Evolutionary conservation across 2,329 filamentous ascomycete genomes (phyloP), one percentile per base, ranked within the genome.

Genomic region (Microdochium trichocladiopsis): DNA sequence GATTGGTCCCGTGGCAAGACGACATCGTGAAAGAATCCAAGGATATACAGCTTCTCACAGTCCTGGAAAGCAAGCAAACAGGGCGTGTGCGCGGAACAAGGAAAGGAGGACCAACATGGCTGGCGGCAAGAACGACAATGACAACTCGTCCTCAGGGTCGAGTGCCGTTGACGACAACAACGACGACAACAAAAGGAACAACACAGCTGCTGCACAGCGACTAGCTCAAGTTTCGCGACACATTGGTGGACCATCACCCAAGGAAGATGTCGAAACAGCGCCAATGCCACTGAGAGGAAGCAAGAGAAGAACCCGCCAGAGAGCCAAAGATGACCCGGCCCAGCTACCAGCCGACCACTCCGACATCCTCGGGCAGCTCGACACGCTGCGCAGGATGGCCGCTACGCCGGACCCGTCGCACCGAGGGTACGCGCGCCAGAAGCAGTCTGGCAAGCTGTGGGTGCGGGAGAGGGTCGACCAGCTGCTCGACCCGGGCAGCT

Each of bases 371-470:
- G 68, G 65, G n/a, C 79, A 84, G 57, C 69, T 86, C n/a, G 57
- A 66, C 4, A 70, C 71, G 0, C 71, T 86, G 1, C 71, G 70
- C 16, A 68, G 64, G 6, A 76, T 82, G 36, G 81, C 82, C 11
- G 67, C 71, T 22, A 83, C 75, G 1, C 81, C 83, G 2, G 71
- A 82, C 50, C 63, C 71, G 0, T 73, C 67, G 8, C 77, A 77
- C 52, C 70, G 76, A 55, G 82, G 82, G 23, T 86, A 85, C 56
- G 65, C 79, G n/a, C 75, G 79, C 4, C 83, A 86, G 61, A 84
- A 83, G 57, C 72, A 80, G 64, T 75, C 80, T 2, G 83, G 83
- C 2, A 86, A 86, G 63, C 71, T 86, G 18, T 85, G 82, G 81
- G 82, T 85, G 0, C 75, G 82, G 22, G 82, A 86, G 59, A 71